A percentile compares a stretch with the other conserved stretches of the same genome.
These are phyloP conservation scores for Zygoascus hellenicus DNA, from an alignment of 1,139 yeast species.

Conservation along the genomic window DNA sequence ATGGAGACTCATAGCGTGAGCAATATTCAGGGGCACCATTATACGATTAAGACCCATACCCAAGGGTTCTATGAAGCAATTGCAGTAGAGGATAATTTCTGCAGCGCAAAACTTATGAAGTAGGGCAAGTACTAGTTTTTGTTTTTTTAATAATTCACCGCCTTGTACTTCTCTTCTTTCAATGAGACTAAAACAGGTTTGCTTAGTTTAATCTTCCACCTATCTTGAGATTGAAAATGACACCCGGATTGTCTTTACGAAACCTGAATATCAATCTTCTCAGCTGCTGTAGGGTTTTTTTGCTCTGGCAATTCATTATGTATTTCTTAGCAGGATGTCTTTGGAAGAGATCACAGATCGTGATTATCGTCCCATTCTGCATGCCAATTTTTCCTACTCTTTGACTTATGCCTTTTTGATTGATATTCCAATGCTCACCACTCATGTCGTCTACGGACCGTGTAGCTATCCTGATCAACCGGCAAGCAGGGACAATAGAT, in stretches of 20 bases:
- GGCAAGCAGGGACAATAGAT: constrained; percentile 36
- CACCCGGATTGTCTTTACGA: no score
- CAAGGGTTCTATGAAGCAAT: constrained; percentile 95
- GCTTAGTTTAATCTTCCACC: no score
- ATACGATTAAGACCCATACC: constrained; percentile 67
- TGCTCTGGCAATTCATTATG: constrained; percentile 28
- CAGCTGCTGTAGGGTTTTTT: constrained; percentile 21
- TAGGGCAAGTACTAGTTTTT: no score
- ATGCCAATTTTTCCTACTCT: constrained; percentile 18
- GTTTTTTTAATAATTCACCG: no score
- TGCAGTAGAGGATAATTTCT: constrained; percentile 75
- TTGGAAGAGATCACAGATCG: constrained; percentile 32
- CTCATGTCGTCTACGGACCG: constrained; percentile 13
- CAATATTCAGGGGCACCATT: constrained; percentile 62
- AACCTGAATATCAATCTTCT: no score
- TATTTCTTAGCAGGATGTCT: constrained; percentile 37
- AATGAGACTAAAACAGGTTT: no score
- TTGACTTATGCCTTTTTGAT: no score
- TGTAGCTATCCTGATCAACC: constrained; percentile 32
- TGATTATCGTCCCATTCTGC: constrained; percentile 37
- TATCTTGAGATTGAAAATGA: no score
- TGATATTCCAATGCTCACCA: no score
- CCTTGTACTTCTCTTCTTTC: no score
- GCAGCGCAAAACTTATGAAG: constrained; percentile 39
- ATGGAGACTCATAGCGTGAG: constrained; percentile 74